These are phyloP conservation scores for Daldinia grandis DNA, from an alignment of 495 filamentous ascomycete species.

Conservation along the genomic window DNA sequence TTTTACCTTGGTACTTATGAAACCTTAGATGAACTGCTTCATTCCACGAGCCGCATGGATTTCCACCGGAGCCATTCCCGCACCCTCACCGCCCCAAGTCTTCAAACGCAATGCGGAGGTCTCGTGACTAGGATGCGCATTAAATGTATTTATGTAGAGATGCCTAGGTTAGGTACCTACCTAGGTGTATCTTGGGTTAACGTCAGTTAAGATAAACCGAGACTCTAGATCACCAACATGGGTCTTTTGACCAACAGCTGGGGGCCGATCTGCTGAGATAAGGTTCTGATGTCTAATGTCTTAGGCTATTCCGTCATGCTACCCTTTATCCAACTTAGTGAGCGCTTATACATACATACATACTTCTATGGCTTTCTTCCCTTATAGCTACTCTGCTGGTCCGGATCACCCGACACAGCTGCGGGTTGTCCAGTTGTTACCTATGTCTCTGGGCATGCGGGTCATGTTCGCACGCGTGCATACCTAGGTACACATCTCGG, in stretches of 20 bases:
- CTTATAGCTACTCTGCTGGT: neutral
- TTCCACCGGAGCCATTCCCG: neutral
- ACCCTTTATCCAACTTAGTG: neutral
- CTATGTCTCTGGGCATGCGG: neutral
- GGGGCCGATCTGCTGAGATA: conserved; percentile 21
- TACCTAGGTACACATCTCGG: neutral
- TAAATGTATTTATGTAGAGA: neutral
- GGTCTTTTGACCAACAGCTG: neutral
- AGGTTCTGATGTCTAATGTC: conserved; percentile 25
- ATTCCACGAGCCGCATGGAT: neutral
- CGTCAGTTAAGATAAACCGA: too few relatives aligned
- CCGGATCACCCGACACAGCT: neutral
- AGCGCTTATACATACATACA: neutral
- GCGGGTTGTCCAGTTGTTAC: neutral
- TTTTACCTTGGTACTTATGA: neutral
- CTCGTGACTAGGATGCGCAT: neutral
- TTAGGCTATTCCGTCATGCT: neutral
- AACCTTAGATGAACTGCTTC: conserved; percentile 2
- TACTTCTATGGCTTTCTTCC: neutral
- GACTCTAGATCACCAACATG: neutral
- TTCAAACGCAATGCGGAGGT: neutral
- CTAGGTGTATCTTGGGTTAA: neutral
- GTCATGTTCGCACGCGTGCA: neutral
- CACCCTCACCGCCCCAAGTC: neutral
- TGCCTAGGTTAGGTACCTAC: neutral